A percentile compares a stretch with the other conserved stretches of the same genome.
Evolutionary conservation across 441 rosid species (phyloP).

Genomic region (Gossypium davidsonii): DNA sequence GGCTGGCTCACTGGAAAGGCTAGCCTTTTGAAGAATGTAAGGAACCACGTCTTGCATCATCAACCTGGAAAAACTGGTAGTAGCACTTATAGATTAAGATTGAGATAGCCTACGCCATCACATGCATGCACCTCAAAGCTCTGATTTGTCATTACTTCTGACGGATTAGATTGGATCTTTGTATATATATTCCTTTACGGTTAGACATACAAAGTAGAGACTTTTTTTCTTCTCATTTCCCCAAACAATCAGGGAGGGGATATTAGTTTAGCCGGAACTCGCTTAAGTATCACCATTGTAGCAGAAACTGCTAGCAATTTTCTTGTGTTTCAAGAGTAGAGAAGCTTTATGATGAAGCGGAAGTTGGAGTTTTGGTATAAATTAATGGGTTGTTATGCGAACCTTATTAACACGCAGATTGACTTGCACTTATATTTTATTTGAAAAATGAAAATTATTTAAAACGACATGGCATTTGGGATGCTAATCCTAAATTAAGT

Average conservation of each 20-base stretch:
- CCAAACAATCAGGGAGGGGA: background rate
- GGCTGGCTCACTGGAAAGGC: conserved; percentile 25
- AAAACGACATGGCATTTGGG: too few species aligned
- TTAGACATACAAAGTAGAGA: background rate
- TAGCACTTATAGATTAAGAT: background rate
- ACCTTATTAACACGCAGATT: background rate
- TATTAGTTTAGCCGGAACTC: background rate
- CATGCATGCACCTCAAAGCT: conserved; percentile 5
- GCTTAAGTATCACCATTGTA: background rate
- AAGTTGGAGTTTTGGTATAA: background rate
- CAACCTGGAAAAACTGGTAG: background rate
- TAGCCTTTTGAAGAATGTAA: conserved; percentile 22
- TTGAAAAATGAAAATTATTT: too few species aligned
- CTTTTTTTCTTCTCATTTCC: background rate
- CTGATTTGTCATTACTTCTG: conserved; percentile 5
- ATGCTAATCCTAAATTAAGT: background rate
- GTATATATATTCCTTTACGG: conserved; percentile 8
- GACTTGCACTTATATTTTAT: too few species aligned
- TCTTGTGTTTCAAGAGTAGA: background rate
- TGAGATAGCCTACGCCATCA: background rate
- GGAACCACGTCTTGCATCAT: background rate
- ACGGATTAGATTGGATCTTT: conserved; percentile 1
- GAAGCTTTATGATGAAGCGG: background rate
- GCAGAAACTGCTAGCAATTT: too few species aligned
- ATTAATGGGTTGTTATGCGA: background rate